Conservation (phyloP, 768 basidiomycete species). For the Gloeostereum incarnatum region DNA sequence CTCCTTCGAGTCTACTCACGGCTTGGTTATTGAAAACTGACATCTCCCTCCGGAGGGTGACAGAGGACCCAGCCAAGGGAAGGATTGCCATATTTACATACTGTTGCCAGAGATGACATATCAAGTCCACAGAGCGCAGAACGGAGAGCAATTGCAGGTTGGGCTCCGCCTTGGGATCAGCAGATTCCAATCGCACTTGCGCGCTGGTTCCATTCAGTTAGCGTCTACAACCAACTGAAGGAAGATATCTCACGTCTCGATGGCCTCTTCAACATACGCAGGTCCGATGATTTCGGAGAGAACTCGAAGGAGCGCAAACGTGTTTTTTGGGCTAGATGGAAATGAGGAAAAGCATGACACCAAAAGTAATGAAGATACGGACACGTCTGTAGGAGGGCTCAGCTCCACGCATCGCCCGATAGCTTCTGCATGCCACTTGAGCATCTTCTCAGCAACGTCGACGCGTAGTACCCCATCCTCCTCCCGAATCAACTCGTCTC, state of each 20-base stretch:
- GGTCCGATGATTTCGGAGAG: conserved; percentile 80
- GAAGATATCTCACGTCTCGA: conserved; percentile 87
- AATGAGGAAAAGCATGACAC: not conserved
- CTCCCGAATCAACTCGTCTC: conserved; percentile 66
- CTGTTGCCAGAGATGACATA: conserved; percentile 95
- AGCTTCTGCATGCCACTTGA: conserved; percentile 97
- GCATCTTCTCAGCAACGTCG: conserved; percentile 78
- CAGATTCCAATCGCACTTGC: conserved; percentile 57
- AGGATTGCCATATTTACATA: conserved; percentile 88
- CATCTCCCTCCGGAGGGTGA: conserved; percentile 89
- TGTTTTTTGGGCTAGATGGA: conserved; percentile 72
- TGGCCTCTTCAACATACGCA: conserved; percentile 82
- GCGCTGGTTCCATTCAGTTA: conserved; percentile 35
- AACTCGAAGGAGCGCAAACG: conserved; percentile 72
- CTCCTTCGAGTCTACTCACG: conserved; percentile 76
- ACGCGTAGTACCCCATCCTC: conserved; percentile 78
- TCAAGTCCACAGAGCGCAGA: conserved; percentile 69
- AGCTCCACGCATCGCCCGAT: conserved; percentile 92
- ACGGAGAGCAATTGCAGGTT: conserved; percentile 58
- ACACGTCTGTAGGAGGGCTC: conserved; percentile 78
- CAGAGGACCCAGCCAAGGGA: conserved; percentile 77
- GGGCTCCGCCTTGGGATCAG: conserved; percentile 76
- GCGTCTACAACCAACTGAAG: not conserved
- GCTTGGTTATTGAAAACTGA: conserved; percentile 84
- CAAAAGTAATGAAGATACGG: conserved; percentile 20